Evolutionary conservation across 2,329 filamentous ascomycete species (phyloP).

Genomic region (Myrmaecium sp.): DNA sequence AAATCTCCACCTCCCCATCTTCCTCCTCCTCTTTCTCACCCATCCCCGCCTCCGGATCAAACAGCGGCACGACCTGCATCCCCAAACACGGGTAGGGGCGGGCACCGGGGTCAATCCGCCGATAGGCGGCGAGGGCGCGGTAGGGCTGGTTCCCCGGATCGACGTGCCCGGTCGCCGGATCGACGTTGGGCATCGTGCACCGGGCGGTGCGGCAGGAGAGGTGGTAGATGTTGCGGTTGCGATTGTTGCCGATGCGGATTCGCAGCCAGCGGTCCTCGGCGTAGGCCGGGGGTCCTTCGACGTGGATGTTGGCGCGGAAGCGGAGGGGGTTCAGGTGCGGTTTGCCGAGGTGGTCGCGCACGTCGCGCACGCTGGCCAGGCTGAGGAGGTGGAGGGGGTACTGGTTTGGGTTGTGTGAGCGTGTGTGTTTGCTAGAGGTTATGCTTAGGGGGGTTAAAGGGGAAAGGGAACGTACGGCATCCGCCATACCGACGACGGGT

Average conservation of each 20-base stretch:
- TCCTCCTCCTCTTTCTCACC: constrained; percentile 18
- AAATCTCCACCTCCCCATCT: constrained; percentile 12
- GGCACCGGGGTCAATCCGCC: constrained; percentile 44
- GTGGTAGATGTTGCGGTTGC: constrained; percentile 25
- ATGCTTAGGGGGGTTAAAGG: constrained; percentile 1
- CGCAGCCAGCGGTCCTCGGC: constrained; percentile 55
- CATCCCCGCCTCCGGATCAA: constrained; percentile 12
- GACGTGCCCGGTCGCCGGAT: constrained; percentile 41
- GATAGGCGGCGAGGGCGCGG: constrained; percentile 38
- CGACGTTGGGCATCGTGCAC: constrained; percentile 56
- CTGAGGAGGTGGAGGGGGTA: constrained; percentile 56
- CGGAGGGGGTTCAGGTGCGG: constrained; percentile 42
- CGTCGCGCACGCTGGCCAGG: constrained; percentile 43
- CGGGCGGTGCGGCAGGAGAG: constrained; percentile 48
- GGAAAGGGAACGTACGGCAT: constrained; percentile 37
- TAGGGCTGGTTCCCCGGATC: constrained; percentile 39
- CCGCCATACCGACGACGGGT: constrained; percentile 50
- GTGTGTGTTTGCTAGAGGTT: neutral
- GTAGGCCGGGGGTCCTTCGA: constrained; percentile 46
- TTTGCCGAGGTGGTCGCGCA: constrained; percentile 39
- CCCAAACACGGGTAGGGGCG: constrained; percentile 41
- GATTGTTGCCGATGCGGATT: constrained; percentile 33
- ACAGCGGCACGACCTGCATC: constrained; percentile 45
- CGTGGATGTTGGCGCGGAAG: constrained; percentile 58
- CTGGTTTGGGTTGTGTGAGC: constrained; percentile 18